Percentiles rank a stretch among this genome's conserved stretches.
These are phyloP conservation scores for Geopyxis carbonaria DNA, from an alignment of 495 filamentous ascomycete species.

Conservation along the genomic window DNA sequence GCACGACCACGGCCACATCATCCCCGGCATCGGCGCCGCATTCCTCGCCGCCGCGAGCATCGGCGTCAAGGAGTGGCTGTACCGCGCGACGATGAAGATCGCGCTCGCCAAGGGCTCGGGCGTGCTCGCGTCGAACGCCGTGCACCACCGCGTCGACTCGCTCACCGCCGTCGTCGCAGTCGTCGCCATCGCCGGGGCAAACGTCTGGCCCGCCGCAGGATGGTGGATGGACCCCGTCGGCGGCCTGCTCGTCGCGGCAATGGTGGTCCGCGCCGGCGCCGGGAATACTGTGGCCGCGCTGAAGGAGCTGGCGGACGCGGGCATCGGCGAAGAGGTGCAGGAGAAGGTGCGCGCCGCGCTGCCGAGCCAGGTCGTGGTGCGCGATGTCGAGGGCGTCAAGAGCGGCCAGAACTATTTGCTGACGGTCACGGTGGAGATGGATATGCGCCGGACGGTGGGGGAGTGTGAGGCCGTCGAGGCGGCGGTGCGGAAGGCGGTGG, in stretches of 20 bases:
- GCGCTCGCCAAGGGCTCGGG: conserved; percentile 87
- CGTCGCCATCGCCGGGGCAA: conserved; percentile 68
- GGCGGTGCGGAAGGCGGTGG: conserved; percentile 47
- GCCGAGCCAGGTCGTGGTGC: conserved; percentile 39
- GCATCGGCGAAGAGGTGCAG: conserved; percentile 69
- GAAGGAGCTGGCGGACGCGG: conserved; percentile 75
- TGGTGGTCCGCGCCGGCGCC: conserved; percentile 84
- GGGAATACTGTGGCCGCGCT: conserved; percentile 67
- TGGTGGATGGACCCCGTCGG: conserved; percentile 92
- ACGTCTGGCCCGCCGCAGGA: conserved; percentile 32
- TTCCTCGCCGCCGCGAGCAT: conserved; percentile 93
- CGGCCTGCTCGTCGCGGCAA: conserved; percentile 70
- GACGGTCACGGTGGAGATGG: conserved; percentile 69
- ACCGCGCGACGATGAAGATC: conserved; percentile 75
- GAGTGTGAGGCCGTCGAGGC: conserved; percentile 54
- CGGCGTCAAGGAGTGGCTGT: conserved; percentile 86
- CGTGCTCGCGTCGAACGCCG: conserved; percentile 88
- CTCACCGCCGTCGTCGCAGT: conserved; percentile 87
- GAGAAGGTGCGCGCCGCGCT: conserved; percentile 38
- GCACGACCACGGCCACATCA: conserved; percentile 38
- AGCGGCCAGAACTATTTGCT: conserved; percentile 88
- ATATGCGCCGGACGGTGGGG: conserved; percentile 51
- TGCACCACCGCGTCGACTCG: conserved; percentile 92
- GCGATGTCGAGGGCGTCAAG: conserved; percentile 73
- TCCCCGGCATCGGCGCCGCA: conserved; percentile 76